Base-by-base conservation (phyloP, 768 basidiomycete genomes). In the Hygrocybe punicea region DNA sequence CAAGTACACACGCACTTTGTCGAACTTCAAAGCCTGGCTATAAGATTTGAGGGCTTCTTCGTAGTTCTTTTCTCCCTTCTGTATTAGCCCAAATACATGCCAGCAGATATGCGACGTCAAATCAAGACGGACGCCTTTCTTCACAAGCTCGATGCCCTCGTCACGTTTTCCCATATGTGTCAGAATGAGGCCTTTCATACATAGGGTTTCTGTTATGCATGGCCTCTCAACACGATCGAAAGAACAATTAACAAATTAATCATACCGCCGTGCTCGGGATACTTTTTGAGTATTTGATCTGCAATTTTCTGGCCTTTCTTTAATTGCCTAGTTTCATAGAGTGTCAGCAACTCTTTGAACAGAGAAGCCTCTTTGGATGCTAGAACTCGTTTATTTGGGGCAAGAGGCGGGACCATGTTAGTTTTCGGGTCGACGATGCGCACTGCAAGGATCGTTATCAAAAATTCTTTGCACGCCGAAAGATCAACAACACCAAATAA, bases 1-100 rank as follows among this genome's bases (percentile, higher is more conserved):
- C 51, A 37, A 42, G 17, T 39, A 57, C 6, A 44, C 14, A 68
- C 81, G 63, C 65, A 96, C 95, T 76, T 87, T 88, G 75, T 98
- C 97, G 65, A 90, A 91, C 58, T 82, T 81, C 61, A 95, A 76
- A 2, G 95, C 96, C 75, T 92, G 89, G 2, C 81, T 84, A 71
- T 98, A 98, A 23, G 93, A 94, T 65, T 93, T 91, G 65, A 93
- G 79, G 1, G 97, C 94, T 65, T 95, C 93, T 62, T 92, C 91
- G 65, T 93, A 98, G 67, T 96, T 93, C 72, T 90, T 94, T 69
- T 97, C 91, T 8, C 87, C 88, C 71, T 96, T 93, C 70, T 94
- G 90, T 19, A 97, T 85, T 65, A 99, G 87, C 24, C 93, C 97
- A 69, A 93, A 90, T 61, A 98, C 96, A 72, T 99, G 97, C 95